Percentiles rank a stretch among this genome's conserved stretches.
phyloP scores from a whole-genome alignment of 2,329 filamentous ascomycete genomes.

The Trichoderma afroharzianum region DNA sequence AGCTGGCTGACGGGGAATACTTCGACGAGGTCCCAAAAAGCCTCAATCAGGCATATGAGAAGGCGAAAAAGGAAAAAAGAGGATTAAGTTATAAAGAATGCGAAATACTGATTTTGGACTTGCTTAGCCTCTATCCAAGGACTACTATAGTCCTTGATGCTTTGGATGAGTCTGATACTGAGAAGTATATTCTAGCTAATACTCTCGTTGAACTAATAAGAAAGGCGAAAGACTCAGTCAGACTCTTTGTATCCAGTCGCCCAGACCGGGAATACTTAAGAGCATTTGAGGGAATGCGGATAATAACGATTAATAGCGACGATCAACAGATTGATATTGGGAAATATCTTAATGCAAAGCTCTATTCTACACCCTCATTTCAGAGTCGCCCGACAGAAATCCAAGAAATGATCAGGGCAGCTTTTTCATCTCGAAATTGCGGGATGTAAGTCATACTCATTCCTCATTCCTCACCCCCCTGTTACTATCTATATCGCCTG shows the following conservation, averaged over 20 bases:
- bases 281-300: not conserved
- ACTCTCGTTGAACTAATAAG: slow-evolving; percentile 12
- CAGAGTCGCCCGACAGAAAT: not conserved
- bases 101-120: slow-evolving; percentile 12
- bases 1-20: slow-evolving; percentile 5
- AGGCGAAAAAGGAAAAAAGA: not conserved
- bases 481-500: not conserved
- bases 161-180: slow-evolving; percentile 20
- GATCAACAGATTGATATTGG: slow-evolving; percentile 21
- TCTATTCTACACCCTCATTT: not conserved
- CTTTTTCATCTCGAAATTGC: not conserved
- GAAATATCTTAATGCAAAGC: slow-evolving; percentile 15
- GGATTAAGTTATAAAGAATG: slow-evolving; percentile 15
- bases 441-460: not conserved
- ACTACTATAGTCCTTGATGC: slow-evolving; percentile 20
- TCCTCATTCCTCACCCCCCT: too few species aligned
- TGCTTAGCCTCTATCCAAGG: slow-evolving; percentile 14
- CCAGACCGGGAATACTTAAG: slow-evolving; percentile 17
- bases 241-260: slow-evolving; percentile 22
- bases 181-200: slow-evolving; percentile 14
- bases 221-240: slow-evolving; percentile 16
- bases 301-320: slow-evolving; percentile 15
- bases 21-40: not conserved
- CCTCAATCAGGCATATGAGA: not conserved
- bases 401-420: not conserved